Evolutionary conservation across 768 basidiomycete genomes (phyloP).

Genomic region (Mycena vulgaris): DNA sequence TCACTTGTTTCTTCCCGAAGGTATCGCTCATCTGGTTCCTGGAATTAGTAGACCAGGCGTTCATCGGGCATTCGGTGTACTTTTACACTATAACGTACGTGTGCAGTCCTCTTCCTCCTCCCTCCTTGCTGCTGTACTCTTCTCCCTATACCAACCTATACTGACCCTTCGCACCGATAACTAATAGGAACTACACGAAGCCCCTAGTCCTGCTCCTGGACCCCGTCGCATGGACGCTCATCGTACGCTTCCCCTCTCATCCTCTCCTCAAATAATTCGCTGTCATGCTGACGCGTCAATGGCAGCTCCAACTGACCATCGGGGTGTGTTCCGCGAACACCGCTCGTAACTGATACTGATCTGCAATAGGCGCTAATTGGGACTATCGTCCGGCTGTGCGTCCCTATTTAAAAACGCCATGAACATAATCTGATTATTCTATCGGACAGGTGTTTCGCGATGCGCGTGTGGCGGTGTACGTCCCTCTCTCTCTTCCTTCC

Average conservation of each 20-base stretch:
- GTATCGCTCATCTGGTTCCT: slow-evolving; percentile 54
- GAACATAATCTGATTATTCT: neutral
- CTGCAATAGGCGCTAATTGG: slow-evolving; percentile 63
- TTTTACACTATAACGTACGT: slow-evolving; percentile 70
- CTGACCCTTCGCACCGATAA: too few relatives aligned
- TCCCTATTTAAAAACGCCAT: slow-evolving; percentile 7
- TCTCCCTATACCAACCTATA: too few relatives aligned
- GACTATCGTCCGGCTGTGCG: slow-evolving; percentile 70
- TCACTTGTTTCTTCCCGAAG: slow-evolving; percentile 35
- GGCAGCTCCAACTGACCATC: slow-evolving; percentile 51
- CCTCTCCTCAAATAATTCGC: too few relatives aligned
- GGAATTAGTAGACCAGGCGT: slow-evolving; percentile 63
- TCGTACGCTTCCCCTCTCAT: slow-evolving; percentile 46
- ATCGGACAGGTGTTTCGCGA: slow-evolving; percentile 62
- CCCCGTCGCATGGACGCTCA: slow-evolving; percentile 56
- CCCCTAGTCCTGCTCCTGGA: slow-evolving; percentile 45
- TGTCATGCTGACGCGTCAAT: neutral
- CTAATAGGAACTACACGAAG: slow-evolving; percentile 57
- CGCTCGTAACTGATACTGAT: too few relatives aligned
- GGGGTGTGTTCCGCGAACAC: slow-evolving; percentile 54
- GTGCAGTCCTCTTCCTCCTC: neutral
- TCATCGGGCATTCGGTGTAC: slow-evolving; percentile 69
- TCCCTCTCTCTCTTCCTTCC: neutral
- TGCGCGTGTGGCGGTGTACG: slow-evolving; percentile 77
- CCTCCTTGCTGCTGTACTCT: too few relatives aligned